Evolutionary conservation across 306 rosid species (phyloP).

Genomic region (Macrotyloma uniflorum): DNA sequence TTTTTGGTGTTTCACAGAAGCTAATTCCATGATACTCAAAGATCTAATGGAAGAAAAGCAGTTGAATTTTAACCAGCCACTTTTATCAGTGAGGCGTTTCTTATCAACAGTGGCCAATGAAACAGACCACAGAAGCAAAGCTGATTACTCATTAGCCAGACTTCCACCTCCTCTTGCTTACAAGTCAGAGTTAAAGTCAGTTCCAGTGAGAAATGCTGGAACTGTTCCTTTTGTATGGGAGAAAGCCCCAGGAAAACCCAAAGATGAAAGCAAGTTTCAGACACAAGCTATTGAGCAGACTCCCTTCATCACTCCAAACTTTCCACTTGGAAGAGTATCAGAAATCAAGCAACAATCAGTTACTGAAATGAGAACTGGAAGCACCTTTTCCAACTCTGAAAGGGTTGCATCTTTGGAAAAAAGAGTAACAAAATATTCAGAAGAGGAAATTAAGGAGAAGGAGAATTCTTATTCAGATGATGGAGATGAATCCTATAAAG

Average conservation of each 20-base stretch:
- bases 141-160: constrained; percentile 49
- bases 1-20: constrained; percentile 47
- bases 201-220: constrained; percentile 78
- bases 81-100: constrained; percentile 86
- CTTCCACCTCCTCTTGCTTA: constrained; percentile 58
- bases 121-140: constrained; percentile 47
- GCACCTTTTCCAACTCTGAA: constrained; percentile 37
- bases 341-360: constrained; percentile 45
- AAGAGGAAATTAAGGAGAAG: constrained; percentile 43
- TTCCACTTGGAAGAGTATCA: constrained; percentile 73
- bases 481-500: constrained; percentile 65
- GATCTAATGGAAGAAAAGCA: constrained; percentile 81
- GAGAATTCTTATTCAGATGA: constrained; percentile 52
- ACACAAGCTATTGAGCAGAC: constrained; percentile 35
- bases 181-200: constrained; percentile 82
- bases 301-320: constrained; percentile 53
- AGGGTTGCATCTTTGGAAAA: constrained; percentile 40
- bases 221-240: constrained; percentile 90
- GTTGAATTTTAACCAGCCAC: constrained; percentile 78
- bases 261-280: constrained; percentile 54
- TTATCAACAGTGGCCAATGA: constrained; percentile 52
- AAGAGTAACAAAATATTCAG: constrained; percentile 25
- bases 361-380: constrained; percentile 36
- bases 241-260: constrained; percentile 82
- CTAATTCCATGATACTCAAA: constrained; percentile 42